Evolutionary conservation across 2,329 filamentous ascomycete species (phyloP), one percentile per base, ranked within the genome.

Genomic region (Trichophyton equinum): DNA sequence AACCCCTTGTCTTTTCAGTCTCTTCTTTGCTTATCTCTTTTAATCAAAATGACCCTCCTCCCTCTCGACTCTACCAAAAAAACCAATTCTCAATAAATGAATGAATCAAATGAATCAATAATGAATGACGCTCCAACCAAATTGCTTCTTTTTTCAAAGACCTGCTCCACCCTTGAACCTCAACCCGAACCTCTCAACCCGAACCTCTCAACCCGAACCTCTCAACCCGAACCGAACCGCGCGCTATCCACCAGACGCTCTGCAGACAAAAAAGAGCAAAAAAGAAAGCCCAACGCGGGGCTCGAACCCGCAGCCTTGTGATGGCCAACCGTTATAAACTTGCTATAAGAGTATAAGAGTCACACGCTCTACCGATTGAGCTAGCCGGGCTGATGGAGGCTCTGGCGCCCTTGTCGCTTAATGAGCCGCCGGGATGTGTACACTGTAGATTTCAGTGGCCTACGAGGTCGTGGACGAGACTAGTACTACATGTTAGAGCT

Each of bases 361-460:
- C 83, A 84, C 79, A 85, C 82, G 83, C 82, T 86, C 83, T 86
- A 85, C 81, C 81, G 81, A 84, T 83, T 84, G 81, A 84, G 81
- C 81, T 84, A 84, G 59, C 62, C 62, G 9, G 58, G 58, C 58
- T 30, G 4, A n/a, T 30, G 22, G 49, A 53, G 49, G 49, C 49
- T 53, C 49, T 53, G n/a, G 15, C n/a, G 40, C 40, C 5, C n/a
- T 44, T n/a, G 40, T 44, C 40, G 40, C 7, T 20, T 44, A n/a
- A 44, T n/a, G 40, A 44, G 40, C 40, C 33, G 9, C 33, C 2
- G 9, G 33, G 33, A 38, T 2, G 0, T 13, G 11, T 13, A 13
- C 33, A 4, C 33, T 38, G 33, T 38, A 38, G 33, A 38, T 13
- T 38, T 13, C 4, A 8, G 13, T 13, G 9, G 33, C 33, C 33